A percentile compares a stretch with the other conserved stretches of the same genome.
phyloP scores from a whole-genome alignment of 164 flowering plant genomes.

The Tinospora cordifolia region DNA sequence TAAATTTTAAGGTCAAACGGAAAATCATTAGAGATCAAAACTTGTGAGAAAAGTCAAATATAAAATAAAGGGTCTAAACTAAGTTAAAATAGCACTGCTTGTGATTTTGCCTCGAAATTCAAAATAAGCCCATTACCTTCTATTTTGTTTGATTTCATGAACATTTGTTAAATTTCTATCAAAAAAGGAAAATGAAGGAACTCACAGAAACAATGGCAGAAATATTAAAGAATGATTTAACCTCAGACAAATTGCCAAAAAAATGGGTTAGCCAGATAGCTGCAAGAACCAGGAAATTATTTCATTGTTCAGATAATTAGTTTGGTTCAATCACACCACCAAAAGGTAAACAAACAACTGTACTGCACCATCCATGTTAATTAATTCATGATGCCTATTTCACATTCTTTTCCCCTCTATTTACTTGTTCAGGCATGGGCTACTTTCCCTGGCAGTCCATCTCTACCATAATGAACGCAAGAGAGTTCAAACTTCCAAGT shows the following conservation, averaged over 20 bases:
- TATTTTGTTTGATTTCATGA: no score
- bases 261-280: neutral
- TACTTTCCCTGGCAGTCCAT: neutral
- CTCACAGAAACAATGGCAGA: no score
- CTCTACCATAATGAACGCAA: neutral
- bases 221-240: no score
- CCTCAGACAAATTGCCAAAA: neutral
- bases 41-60: neutral
- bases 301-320: neutral
- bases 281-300: neutral
- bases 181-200: no score
- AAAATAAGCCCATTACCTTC: no score
- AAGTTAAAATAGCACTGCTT: no score
- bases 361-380: no score
- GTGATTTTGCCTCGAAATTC: no score
- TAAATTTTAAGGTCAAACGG: neutral
- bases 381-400: neutral
- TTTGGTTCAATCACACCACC: neutral
- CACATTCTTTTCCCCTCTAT: neutral
- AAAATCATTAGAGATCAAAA: neutral
- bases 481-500: neutral
- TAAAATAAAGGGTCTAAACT: no score
- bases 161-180: no score
- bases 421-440: neutral
- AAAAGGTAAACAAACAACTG: no score